Base-by-base conservation (phyloP, 805 yeast genomes). In the Starmera dryadoides region DNA sequence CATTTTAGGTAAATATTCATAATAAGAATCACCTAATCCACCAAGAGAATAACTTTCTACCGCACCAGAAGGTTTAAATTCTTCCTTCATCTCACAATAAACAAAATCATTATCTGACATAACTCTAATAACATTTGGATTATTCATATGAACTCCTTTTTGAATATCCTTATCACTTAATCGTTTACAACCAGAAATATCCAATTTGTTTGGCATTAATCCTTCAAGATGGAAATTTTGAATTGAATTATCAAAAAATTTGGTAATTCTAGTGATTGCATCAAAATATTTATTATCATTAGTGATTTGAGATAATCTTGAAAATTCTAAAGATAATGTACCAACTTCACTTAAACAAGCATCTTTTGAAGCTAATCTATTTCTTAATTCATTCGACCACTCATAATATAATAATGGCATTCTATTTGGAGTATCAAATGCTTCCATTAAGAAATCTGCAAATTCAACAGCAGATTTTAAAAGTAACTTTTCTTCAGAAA, bases 381-480 rank as follows among this genome's bases (percentile, higher is more conserved):
- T 66, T 10, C 51, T 51, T 6, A 56, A 49, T 16, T 51, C 50
- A 4, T 64, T 57, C 21, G 57, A 53, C 71, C 78, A 73, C 12
- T 62, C 56, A 46, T 62, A 75, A 39, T 60, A 64, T 17, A 72
- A 47, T 9, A 71, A 41, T 3, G 83, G 83, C 59, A 77, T 61
- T 33, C 71, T 60, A 45, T 75, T 75, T 14, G 80, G 80, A 0
- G 82, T 75, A 45, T 77, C 82, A 47, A 75, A 77, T 0, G 80
- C 69, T 18, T 74, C 71, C 47, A 77, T 47, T 26, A 75, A 52
- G 38, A 75, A 59, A 36, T 71, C 70, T 1, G 70, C 81, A 14
- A 76, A 49, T 21, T 70, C 68, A 20, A 56, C 56, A 1, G 79
- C 75, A 43, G 67, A 63, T 1, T 45, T 46, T 7, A 71, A 50